These are phyloP conservation scores for Mucor sp. DNA, from an alignment of 371 early-diverging fungal genomes.

Conservation along the genomic window DNA sequence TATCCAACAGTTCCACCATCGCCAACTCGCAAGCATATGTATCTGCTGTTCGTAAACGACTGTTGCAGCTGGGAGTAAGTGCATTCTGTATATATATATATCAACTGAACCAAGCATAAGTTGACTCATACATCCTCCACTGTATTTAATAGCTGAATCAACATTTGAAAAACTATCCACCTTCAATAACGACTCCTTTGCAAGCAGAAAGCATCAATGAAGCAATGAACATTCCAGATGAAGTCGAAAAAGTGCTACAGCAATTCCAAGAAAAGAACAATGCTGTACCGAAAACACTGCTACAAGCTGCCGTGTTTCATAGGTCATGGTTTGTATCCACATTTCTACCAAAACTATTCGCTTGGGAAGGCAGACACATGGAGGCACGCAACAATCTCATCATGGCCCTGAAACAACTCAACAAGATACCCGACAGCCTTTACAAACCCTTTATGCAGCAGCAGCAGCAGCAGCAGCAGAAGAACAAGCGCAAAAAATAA, in stretches of 20 bases:
- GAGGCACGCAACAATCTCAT: constrained; percentile 13
- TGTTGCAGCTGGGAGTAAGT: constrained; percentile 32
- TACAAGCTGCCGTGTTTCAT: constrained; percentile 20
- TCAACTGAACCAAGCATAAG: neutral
- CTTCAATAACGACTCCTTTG: neutral
- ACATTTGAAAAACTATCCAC: constrained; percentile 14
- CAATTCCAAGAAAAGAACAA: constrained; percentile 4
- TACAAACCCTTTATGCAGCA: neutral
- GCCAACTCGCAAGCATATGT: constrained; percentile 1
- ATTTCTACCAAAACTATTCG: constrained; percentile 23
- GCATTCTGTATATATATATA: too few species aligned
- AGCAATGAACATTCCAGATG: neutral
- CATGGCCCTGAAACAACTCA: constrained; percentile 12
- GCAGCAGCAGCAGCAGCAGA: neutral
- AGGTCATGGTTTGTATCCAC: constrained; percentile 24
- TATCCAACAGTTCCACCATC: neutral
- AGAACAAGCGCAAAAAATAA: neutral
- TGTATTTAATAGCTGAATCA: constrained; percentile 10
- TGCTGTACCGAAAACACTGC: constrained; percentile 11
- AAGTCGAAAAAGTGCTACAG: neutral
- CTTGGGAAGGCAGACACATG: constrained; percentile 6
- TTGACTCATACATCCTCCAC: neutral
- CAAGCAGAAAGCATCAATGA: neutral
- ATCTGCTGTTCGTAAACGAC: constrained; percentile 9
- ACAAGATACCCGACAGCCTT: constrained; percentile 21